Evolutionary conservation across 305 asterid genomes (phyloP), one percentile per base, ranked within the genome.

Genomic region (Fraxinus greggii): DNA sequence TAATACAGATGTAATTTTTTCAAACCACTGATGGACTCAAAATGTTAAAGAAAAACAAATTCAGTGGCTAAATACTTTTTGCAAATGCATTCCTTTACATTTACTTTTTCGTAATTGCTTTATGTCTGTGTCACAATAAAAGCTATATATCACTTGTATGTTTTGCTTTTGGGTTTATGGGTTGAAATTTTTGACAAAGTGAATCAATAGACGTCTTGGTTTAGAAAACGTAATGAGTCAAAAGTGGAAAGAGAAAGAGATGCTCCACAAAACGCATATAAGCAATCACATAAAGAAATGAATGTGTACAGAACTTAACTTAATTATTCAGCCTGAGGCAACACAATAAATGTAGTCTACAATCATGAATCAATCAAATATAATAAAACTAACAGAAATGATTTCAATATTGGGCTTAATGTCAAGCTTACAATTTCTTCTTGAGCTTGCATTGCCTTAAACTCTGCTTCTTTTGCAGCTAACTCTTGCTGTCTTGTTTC

Each of bases 371-470:
- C 76, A 8, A 32, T 56, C 38, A 13, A 72, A 21, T 21, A 12
- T 5, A 70, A 3, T 69, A 51, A 72, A 80, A 54, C 36, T 9
- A 72, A 23, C 23, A 13, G 7, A 21, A 19, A 21, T 33, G 5
- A 61, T 59, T 26, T 38, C 26, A 59, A 69, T 31, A 79, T 24
- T 10, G 31, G 45, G 74, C 15, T 2, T 31, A 70, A 63, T 24
- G 19, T 28, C 79, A 87, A 86, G 86, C 94, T 90, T 90, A 96
- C 99, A 65, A 90, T 81, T 92, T 96, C 98, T 79, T 94, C 91
- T 83, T 94, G 98, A 56, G 97, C 93, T 90, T 92, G 92, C 86
- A 88, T 13, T 72, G 98, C 97, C 89, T 90, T 96, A 88, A 89
- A 92, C 88, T 96, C 98, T 1, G 96, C 90, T 31, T 89, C 36